Base-by-base conservation (phyloP, 768 basidiomycete species). In the Daedaleopsis sinensis region DNA sequence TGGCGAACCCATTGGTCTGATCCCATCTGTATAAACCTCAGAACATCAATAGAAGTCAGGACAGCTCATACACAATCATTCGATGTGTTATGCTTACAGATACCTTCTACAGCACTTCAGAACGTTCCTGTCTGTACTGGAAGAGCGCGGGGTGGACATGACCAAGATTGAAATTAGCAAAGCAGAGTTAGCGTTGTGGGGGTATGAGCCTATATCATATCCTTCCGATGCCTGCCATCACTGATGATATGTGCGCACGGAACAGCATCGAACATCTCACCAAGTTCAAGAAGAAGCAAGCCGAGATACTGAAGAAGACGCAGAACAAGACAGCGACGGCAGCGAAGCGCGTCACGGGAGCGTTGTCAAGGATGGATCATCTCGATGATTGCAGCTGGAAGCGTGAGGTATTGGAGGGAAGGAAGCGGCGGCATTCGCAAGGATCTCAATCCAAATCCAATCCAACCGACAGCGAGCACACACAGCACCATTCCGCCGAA, bases 111-210 rank as follows among this genome's bases (percentile, higher is more conserved):
- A 88, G 86, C 85, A 88, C 72, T 88, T 85, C 66, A 78, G 80
- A 56, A 72, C 77, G 43, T 89, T 88, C 69, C 73, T 88, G 46
- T 76, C 79, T 3, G 77, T 79, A 9, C 71, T 89, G 36, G 73
- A 79, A 10, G 77, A 83, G 42, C 78, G 78, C 11, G 84, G 85
- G 0, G 81, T 85, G 1, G 85, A 89, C 66, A 80, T 87, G 74
- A 76, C 74, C 60, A 84, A 86, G 67, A 82, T 86, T 6, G 78
- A 83, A 58, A 78, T 87, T 16, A 84, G 79, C 64, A 87, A 87
- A 71, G 86, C 84, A 16, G 86, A 88, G 66, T 71, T 79, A 7
- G 79, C 81, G 12, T 73, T 86, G 35, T 85, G 83, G 84, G 80
- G 82, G 82, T 84, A 64, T 57, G 79, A 64, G 15, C 10, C 2